Conservation (phyloP, 2,329 filamentous ascomycete genomes). For the Hypoxylon sp. region DNA sequence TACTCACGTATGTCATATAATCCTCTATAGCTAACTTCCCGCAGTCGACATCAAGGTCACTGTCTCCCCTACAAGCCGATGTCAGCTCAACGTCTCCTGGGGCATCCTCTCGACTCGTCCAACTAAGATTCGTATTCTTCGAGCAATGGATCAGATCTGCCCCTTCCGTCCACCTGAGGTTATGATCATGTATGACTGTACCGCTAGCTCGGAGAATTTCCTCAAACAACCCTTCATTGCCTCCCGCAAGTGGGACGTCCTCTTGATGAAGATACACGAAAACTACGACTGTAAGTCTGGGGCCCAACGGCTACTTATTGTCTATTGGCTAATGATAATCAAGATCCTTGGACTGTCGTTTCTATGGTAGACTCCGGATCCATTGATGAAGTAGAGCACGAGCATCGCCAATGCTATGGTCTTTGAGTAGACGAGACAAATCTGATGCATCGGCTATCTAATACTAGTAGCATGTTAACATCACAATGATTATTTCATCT, state of each 20-base stretch:
- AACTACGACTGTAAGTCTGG: constrained; percentile 27
- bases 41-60: constrained; percentile 25
- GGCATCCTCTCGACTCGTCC: constrained; percentile 26
- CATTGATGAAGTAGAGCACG: neutral
- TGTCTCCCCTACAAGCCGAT: neutral
- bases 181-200: constrained; percentile 43
- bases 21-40: constrained; percentile 5
- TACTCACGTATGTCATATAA: neutral
- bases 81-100: neutral
- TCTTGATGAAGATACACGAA: constrained; percentile 36
- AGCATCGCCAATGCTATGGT: too few species aligned
- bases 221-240: neutral
- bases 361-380: constrained; percentile 29
- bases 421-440: too few species aligned
- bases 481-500: neutral
- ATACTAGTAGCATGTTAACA: neutral
- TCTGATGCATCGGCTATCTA: too few species aligned
- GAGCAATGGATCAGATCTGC: constrained; percentile 6
- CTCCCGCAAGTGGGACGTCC: constrained; percentile 41
- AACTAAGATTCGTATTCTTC: constrained; percentile 21
- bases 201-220: constrained; percentile 8
- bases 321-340: constrained; percentile 1
- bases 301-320: neutral
- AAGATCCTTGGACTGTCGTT: constrained; percentile 36
- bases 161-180: constrained; percentile 23